These are phyloP conservation scores for Xerophyta viscosa DNA, from an alignment of 106 monocot species.

Conservation along the genomic window DNA sequence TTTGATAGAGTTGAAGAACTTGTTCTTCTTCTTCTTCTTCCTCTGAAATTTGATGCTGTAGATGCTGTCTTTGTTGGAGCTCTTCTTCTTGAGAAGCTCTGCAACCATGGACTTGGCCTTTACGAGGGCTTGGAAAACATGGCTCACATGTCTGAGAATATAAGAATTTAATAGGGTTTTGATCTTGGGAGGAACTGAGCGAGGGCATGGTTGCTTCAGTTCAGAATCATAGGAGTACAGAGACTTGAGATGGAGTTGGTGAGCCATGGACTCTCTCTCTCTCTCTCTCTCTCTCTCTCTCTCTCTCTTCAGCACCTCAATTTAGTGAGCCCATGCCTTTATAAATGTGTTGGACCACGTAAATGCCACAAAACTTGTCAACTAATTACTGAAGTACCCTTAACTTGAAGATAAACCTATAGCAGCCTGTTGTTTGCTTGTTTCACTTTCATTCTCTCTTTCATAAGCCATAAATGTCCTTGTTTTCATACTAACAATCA, in stretches of 20 bases:
- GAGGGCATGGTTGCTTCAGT: conserved; percentile 15
- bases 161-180: conserved; percentile 37
- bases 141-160: conserved; percentile 25
- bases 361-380: no score
- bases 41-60: conserved; percentile 11
- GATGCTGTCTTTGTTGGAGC: neutral
- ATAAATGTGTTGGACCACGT: no score
- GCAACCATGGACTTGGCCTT: conserved; percentile 25
- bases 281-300: no score
- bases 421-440: no score
- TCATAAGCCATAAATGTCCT: no score
- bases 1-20: conserved; percentile 14
- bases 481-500: no score
- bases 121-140: conserved; percentile 24
- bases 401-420: no score
- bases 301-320: no score
- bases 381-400: no score
- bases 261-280: conserved; percentile 43
- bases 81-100: conserved; percentile 24
- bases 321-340: no score
- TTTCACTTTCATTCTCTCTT: no score
- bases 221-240: conserved; percentile 10
- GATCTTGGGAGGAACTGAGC: conserved; percentile 34
- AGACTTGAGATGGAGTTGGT: conserved; percentile 12
- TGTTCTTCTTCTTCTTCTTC: conserved; percentile 15